Evolutionary conservation across 768 basidiomycete species (phyloP).

Genomic region (Leccinum subgranulosum): DNA sequence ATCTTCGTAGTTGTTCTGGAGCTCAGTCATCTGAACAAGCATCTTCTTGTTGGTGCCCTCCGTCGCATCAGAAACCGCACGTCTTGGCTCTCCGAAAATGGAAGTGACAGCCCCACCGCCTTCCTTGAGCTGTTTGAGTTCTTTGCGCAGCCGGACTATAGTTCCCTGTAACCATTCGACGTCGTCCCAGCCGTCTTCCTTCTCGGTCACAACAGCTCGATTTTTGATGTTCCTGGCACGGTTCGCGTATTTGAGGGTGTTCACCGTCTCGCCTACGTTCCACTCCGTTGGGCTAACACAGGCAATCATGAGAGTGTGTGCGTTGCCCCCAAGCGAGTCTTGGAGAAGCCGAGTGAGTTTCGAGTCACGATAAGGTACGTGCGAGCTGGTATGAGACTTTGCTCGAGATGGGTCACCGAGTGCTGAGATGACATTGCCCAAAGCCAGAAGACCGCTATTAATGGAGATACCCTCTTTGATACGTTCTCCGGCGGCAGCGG

Average conservation of each 20-base stretch:
- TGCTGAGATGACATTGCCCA: constrained; percentile 98
- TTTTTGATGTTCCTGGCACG: constrained; percentile 98
- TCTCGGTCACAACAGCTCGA: constrained; percentile 84
- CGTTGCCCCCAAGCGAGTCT: constrained; percentile 97
- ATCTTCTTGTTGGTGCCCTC: constrained; percentile 75
- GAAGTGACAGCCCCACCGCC: constrained; percentile 39
- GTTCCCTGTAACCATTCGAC: constrained; percentile 93
- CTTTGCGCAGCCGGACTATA: constrained; percentile 80
- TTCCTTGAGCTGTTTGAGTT: constrained; percentile 78
- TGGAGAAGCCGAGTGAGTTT: constrained; percentile 78
- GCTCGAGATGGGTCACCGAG: constrained; percentile 90
- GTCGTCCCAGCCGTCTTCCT: constrained; percentile 98
- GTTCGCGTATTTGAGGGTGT: constrained; percentile 95
- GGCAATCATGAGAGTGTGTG: constrained; percentile 98
- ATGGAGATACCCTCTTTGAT: constrained; percentile 99
- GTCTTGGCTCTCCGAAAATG: constrained; percentile 29
- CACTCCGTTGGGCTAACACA: constrained; percentile 96
- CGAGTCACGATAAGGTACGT: constrained; percentile 97
- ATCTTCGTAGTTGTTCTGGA: constrained; percentile 84
- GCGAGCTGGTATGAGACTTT: constrained; percentile 78
- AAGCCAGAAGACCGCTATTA: constrained; percentile 92
- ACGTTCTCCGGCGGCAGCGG: constrained; percentile 92
- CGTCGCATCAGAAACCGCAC: constrained; percentile 30
- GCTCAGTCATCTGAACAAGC: constrained; percentile 74
- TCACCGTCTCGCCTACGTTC: constrained; percentile 92